Percentiles rank a stretch among this genome's conserved stretches.
Conservation (phyloP, 2,329 filamentous ascomycete species). For the Sporothrix mexicana region DNA sequence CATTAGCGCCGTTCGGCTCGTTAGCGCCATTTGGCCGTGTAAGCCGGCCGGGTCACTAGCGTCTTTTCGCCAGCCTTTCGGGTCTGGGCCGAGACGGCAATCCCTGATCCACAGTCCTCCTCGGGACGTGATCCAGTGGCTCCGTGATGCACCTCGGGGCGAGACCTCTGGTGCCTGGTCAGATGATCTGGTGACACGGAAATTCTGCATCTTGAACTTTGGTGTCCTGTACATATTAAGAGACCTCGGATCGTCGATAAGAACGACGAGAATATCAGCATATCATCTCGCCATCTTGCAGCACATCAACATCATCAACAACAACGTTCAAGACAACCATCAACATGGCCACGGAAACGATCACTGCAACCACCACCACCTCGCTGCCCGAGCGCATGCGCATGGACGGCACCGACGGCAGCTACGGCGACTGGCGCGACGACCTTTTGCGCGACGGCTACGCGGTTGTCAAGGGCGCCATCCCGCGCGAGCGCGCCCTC, state of each 20-base stretch:
- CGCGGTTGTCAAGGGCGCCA: conserved; percentile 41
- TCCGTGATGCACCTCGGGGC: too few relatives aligned
- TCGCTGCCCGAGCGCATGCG: not conserved
- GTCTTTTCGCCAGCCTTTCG: not conserved
- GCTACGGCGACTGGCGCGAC: conserved; percentile 39
- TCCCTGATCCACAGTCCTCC: too few relatives aligned
- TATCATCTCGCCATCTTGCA: too few relatives aligned
- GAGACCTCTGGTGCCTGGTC: too few relatives aligned
- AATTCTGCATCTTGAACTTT: too few relatives aligned
- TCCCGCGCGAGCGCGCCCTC: conserved; percentile 30
- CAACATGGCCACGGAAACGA: conserved; percentile 1
- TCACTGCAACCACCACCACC: not conserved
- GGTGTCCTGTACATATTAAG: too few relatives aligned
- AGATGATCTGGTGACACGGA: too few relatives aligned
- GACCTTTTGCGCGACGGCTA: conserved; percentile 42
- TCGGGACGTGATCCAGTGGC: too few relatives aligned
- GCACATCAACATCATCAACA: not conserved
- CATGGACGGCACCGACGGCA: conserved; percentile 9
- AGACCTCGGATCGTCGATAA: too few relatives aligned
- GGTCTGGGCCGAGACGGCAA: not conserved
- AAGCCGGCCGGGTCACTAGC: not conserved
- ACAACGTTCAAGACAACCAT: not conserved
- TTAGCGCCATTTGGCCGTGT: not conserved
- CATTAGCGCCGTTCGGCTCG: not conserved
- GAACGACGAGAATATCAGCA: too few relatives aligned